Evolutionary conservation across 2,329 filamentous ascomycete genomes (phyloP), one percentile per base, ranked within the genome.

Genomic region (Didymella exigua): DNA sequence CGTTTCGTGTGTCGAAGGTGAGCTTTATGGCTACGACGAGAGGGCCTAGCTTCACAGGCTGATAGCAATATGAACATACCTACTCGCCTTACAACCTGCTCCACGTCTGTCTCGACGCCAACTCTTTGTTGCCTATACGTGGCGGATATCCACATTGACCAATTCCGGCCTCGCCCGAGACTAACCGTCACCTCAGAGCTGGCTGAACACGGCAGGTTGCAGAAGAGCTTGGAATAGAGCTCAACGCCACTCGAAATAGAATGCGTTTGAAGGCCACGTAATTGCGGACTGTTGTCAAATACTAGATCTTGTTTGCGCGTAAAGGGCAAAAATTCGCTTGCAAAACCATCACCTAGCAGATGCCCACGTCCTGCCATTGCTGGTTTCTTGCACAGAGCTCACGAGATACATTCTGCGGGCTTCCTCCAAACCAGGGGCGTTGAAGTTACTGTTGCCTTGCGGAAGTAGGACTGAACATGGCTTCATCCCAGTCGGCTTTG

Each of bases 211-310:
- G 42, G 46, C 36, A 50, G 47, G 47, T 47, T 47, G 36, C 41
- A 34, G 24, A 49, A 50, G 36, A 55, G 41, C 36, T 24, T 37
- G 52, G 41, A 50, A 55, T 30, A 41, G 19, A 50, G 5, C 19
- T 37, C 29, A 50, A 16, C 46, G 46, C 46, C 19, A 30, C 18
- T 42, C 19, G 3, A 44, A 9, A 26, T 23, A 23, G 29, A 16
- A 33, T 19, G 50, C 24, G 9, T 11, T 14, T 18, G 3, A 21
- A 16, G 5, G 31, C 27, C 24, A 38, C 23, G 45, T 34, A 31
- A 30, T 16, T 2, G 19, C 27, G 13, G 24, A 2, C 10, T 16
- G 29, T 21, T 23, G 8, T 24, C 18, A 24, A 8, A 18, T 9
- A 5, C 30, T 24, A 5, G 21, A 34, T 19, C 1, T 18, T 19